Evolutionary conservation across 2,329 filamentous ascomycete genomes (phyloP), one percentile per base, ranked within the genome.

Genomic region (Lasiodiplodia hormozganensis): DNA sequence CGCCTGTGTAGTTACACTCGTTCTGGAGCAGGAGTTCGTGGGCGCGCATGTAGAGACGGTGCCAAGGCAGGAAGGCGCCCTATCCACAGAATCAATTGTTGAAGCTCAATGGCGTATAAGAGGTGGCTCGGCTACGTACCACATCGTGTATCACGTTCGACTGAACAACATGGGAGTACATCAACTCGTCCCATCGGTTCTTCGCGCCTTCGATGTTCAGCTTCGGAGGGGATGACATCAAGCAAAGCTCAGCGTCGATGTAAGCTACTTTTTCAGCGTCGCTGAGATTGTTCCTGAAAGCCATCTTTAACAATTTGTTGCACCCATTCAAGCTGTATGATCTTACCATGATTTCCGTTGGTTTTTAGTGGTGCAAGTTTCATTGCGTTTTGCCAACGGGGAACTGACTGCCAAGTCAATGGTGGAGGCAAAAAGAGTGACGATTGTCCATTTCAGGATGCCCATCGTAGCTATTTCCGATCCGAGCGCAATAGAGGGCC

Each of bases 1-100:
- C 75, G 16, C 82, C 83, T 2, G 71, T 77, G 71, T 84, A 85
- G 21, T 80, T 80, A 67, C 83, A 85, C 65, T 82, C 81, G n/a
- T 79, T 75, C 2, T 81, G 72, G 4, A 85, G 76, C 31, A 80
- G 80, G 68, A 80, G 73, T 70, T 85, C 83, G 68, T 81, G 84
- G 18, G 80, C 73, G 66, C 75, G 78, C 53, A 80, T 74, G 70
- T 79, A 83, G 69, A 81, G 80, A 51, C 83, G 78, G 69, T 84
- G 83, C 81, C 82, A 83, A 31, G 78, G 76, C 49, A 84, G 73
- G 72, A 84, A 82, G 70, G 60, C 60, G n/a, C 60, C 60, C 60
- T 64, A 31, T 4, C 4, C 6, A 2, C 2, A 2, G 4, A 25
- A 14, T 64, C 54, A 57, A 18, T 38, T 11, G n/a, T 6, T 21